Percentiles rank a stretch among this genome's conserved stretches.
Conservation (phyloP, 768 basidiomycete species). For the Lactarius akahatsu region DNA sequence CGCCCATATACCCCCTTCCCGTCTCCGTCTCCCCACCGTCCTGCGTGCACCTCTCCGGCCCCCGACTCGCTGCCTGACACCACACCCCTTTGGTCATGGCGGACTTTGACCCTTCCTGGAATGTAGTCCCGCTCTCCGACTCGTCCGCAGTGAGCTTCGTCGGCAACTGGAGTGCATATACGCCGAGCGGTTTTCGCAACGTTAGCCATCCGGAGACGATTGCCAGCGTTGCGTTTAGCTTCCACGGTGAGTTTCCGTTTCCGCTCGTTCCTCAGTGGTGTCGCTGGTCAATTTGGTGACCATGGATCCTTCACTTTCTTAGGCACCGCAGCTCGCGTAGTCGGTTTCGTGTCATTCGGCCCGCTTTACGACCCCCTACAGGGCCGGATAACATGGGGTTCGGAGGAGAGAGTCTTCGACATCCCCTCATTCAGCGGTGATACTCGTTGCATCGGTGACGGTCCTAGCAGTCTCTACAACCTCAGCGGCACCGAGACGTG, state of each 20-base stretch:
- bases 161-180: not conserved
- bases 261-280: not conserved
- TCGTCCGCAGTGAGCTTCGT: not conserved
- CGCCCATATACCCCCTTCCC: not conserved
- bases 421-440: too few relatives aligned
- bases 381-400: not conserved
- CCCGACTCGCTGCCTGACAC: not conserved
- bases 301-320: not conserved
- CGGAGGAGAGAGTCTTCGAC: not conserved
- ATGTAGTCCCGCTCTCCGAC: not conserved
- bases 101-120: not conserved
- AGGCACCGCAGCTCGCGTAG: not conserved
- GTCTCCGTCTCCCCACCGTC: not conserved
- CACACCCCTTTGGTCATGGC: not conserved
- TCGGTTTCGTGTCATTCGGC: not conserved
- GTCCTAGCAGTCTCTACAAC: too few relatives aligned
- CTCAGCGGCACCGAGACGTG: not conserved
- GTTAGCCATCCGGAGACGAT: not conserved
- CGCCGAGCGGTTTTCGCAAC: too few relatives aligned
- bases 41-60: not conserved
- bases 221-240: not conserved
- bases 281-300: not conserved
- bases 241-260: conserved; percentile 4
- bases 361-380: not conserved
- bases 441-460: too few relatives aligned